Evolutionary conservation across 208 protist genomes (phyloP).

Genomic region (Herpetomonas samuelpessoai): DNA sequence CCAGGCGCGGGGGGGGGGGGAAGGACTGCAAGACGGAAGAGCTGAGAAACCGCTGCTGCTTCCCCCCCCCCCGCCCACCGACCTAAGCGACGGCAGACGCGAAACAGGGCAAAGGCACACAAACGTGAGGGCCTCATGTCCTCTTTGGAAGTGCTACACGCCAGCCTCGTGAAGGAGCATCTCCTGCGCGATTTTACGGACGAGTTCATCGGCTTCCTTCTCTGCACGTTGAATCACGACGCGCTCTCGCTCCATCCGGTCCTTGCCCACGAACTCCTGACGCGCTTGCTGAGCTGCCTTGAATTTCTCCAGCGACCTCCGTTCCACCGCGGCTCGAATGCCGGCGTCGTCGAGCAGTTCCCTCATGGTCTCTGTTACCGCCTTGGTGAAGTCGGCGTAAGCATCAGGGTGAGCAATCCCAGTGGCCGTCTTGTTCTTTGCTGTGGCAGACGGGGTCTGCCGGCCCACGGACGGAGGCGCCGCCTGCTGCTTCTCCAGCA

Average conservation of each 20-base stretch:
- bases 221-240: conserved; percentile 68
- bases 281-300: conserved; percentile 19
- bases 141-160: too few relatives aligned
- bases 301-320: conserved; percentile 56
- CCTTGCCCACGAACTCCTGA: conserved; percentile 10
- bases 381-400: conserved; percentile 40
- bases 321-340: conserved; percentile 58
- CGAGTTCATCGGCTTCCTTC: conserved; percentile 66
- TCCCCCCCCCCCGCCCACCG: too few relatives aligned
- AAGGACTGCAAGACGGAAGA: too few relatives aligned
- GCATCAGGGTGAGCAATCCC: too few relatives aligned
- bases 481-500: conserved; percentile 21
- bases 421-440: too few relatives aligned
- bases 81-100: too few relatives aligned
- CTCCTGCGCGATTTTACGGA: conserved; percentile 75
- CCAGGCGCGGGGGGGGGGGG: too few relatives aligned
- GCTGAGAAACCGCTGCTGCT: too few relatives aligned
- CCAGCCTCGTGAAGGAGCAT: conserved; percentile 38
- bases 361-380: conserved; percentile 46
- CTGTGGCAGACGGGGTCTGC: too few relatives aligned
- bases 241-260: conserved; percentile 44
- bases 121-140: too few relatives aligned
- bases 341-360: conserved; percentile 64
- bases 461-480: conserved; percentile 11
- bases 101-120: too few relatives aligned